phyloP scores from a whole-genome alignment of 2,329 filamentous ascomycete species.

The Pseudohalonectria lignicola region DNA sequence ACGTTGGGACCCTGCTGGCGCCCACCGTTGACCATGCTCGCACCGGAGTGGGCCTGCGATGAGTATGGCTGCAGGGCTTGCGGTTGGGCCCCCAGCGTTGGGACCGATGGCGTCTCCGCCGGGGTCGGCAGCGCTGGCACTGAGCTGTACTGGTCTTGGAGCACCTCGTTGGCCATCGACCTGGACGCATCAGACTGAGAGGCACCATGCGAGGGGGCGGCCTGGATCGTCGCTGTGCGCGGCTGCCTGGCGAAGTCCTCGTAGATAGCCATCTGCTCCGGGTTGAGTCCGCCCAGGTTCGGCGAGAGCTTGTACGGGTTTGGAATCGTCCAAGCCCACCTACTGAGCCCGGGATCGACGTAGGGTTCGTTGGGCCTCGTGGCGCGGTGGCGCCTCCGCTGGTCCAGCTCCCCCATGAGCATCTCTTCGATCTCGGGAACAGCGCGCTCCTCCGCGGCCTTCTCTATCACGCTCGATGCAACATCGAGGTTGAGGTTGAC shows the following conservation, averaged over 20 bases:
- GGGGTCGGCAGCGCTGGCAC: constrained; percentile 48
- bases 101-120: constrained; percentile 46
- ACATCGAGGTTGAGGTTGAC: constrained; percentile 95
- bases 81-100: constrained; percentile 36
- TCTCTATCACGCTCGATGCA: constrained; percentile 88
- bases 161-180: constrained; percentile 50
- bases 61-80: constrained; percentile 33
- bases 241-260: constrained; percentile 90
- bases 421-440: constrained; percentile 92
- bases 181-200: constrained; percentile 51
- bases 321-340: constrained; percentile 89
- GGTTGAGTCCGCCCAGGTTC: constrained; percentile 59
- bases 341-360: constrained; percentile 68
- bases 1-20: constrained; percentile 32
- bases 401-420: constrained; percentile 70
- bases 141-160: constrained; percentile 49
- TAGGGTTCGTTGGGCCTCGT: constrained; percentile 75
- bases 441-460: constrained; percentile 87
- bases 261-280: constrained; percentile 90
- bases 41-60: constrained; percentile 34
- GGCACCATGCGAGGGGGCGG: constrained; percentile 43
- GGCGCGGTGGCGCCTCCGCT: constrained; percentile 63
- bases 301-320: constrained; percentile 84
- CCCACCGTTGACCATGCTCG: constrained; percentile 40
- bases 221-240: constrained; percentile 45